Percentiles rank a stretch among this genome's conserved stretches.
These are phyloP conservation scores for Podaxis mareebaensis DNA, from an alignment of 768 basidiomycete species.

Conservation along the genomic window DNA sequence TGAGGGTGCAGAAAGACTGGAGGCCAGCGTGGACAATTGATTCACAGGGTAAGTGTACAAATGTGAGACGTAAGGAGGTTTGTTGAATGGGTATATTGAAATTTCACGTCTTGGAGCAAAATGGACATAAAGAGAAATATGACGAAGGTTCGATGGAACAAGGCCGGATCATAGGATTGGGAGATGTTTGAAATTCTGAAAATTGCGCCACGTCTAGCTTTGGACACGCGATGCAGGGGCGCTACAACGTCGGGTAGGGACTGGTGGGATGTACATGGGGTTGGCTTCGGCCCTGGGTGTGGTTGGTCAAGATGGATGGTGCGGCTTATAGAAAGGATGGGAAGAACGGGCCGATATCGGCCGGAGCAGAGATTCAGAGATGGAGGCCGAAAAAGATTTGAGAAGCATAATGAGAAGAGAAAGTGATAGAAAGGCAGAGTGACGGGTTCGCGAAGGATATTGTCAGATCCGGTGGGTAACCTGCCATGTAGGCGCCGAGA, in stretches of 20 bases:
- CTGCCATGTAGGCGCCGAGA: constrained; percentile 2
- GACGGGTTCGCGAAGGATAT: constrained; percentile 4
- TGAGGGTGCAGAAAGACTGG: too few species aligned
- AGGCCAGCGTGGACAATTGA: too few species aligned
- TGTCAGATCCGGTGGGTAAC: neutral
- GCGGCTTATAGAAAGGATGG: neutral
- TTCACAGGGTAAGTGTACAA: too few species aligned
- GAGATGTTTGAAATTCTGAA: neutral
- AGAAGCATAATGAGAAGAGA: neutral
- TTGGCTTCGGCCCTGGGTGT: neutral
- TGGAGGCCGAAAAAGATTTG: neutral
- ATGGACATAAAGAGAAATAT: neutral
- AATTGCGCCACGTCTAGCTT: neutral
- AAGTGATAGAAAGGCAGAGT: neutral
- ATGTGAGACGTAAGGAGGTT: too few species aligned
- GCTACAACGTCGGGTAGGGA: neutral
- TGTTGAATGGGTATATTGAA: neutral
- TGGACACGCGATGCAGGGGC: neutral
- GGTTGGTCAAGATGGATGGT: neutral
- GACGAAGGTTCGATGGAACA: neutral
- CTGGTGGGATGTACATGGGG: neutral
- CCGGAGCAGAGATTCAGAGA: neutral
- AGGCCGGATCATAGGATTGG: neutral
- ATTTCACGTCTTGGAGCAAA: neutral
- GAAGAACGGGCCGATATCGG: neutral